Conservation (phyloP, 2,329 filamentous ascomycete species). For the Alternaria panax region DNA sequence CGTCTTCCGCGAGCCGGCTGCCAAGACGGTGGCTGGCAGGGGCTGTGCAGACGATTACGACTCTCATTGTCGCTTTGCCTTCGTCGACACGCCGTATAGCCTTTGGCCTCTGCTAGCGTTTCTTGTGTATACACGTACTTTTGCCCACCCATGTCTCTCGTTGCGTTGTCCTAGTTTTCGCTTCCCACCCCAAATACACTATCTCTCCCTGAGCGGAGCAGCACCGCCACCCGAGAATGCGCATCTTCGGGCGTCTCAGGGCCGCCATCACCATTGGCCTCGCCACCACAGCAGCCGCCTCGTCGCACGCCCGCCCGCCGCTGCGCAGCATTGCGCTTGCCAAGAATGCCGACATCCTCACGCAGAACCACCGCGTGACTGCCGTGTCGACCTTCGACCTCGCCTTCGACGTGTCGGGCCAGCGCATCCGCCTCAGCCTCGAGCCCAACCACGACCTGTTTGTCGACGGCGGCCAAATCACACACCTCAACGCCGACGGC, state of each 20-base stretch:
- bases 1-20: constrained; percentile 18
- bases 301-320: constrained; percentile 67
- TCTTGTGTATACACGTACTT: constrained; percentile 13
- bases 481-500: constrained; percentile 76
- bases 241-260: constrained; percentile 33
- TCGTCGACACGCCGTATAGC: constrained; percentile 18
- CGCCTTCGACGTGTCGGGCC: constrained; percentile 73
- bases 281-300: constrained; percentile 35
- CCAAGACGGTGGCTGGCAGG: constrained; percentile 25
- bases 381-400: constrained; percentile 85
- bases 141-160: constrained; percentile 42
- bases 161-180: constrained; percentile 26
- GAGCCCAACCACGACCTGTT: constrained; percentile 93
- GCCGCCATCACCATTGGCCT: constrained; percentile 32
- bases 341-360: constrained; percentile 78
- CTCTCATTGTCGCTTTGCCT: constrained; percentile 24
- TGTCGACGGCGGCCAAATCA: constrained; percentile 75
- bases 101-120: constrained; percentile 16
- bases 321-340: constrained; percentile 76
- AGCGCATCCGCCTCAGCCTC: constrained; percentile 77
- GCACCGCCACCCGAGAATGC: constrained; percentile 38
- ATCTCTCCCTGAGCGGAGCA: constrained; percentile 28
- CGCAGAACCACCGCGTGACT: constrained; percentile 79
- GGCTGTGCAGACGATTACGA: constrained; percentile 37
- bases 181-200: background rate